phyloP scores from a whole-genome alignment of 148 eudicot genomes.

The Fallopia convolvulus region DNA sequence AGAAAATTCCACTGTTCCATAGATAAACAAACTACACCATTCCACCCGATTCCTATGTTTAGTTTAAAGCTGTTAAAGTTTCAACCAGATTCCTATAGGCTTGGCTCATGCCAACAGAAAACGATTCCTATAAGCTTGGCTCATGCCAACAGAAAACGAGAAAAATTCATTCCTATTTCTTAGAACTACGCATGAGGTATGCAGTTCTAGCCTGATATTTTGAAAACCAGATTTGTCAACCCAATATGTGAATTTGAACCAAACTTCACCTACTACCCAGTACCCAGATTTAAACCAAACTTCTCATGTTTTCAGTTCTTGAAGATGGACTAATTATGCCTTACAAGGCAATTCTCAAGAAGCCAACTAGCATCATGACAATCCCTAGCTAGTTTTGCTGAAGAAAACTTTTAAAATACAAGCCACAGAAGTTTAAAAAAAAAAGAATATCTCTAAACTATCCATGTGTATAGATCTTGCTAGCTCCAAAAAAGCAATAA shows the following conservation, averaged over 20 bases:
- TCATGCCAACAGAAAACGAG: background rate
- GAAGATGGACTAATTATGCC: background rate
- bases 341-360: background rate
- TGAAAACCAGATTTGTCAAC: background rate
- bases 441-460: background rate
- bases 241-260: background rate
- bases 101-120: background rate
- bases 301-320: background rate
- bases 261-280: background rate
- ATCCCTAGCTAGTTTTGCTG: background rate
- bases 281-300: background rate
- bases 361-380: background rate
- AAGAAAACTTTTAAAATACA: background rate
- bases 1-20: background rate
- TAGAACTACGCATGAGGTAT: background rate
- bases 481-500: background rate
- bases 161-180: background rate
- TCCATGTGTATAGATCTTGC: background rate
- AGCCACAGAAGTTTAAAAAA: background rate
- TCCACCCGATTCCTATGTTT: background rate
- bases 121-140: background rate
- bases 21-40: background rate
- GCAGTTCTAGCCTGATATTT: background rate
- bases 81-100: background rate
- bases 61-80: too few relatives aligned